A percentile compares a stretch with the other conserved stretches of the same genome.
Conservation (phyloP, 768 basidiomycete species). For the Pluteus cervinus region DNA sequence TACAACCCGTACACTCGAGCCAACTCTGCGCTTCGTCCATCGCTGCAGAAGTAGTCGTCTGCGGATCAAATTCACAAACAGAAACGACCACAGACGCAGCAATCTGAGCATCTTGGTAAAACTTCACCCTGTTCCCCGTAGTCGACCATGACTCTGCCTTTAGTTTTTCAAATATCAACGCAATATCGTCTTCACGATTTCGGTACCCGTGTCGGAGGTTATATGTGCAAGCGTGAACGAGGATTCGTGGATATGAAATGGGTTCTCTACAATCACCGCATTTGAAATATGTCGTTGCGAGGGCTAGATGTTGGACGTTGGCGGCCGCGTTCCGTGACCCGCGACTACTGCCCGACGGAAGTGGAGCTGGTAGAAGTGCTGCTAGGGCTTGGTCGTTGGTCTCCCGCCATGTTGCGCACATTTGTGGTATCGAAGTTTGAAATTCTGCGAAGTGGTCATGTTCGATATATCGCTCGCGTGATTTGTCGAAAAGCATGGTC, state of each 20-base stretch:
- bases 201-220: no score
- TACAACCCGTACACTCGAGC: no score
- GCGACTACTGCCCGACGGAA: no score
- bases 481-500: conserved; percentile 15
- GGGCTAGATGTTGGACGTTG: conserved; percentile 9
- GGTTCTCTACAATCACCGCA: conserved; percentile 18
- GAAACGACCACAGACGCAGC: no score
- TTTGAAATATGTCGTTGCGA: conserved; percentile 19
- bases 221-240: conserved; percentile 19
- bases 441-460: conserved; percentile 14
- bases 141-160: no score
- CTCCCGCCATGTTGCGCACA: conserved; percentile 15
- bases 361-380: conserved; percentile 15
- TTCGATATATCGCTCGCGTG: conserved; percentile 10
- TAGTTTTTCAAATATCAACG: no score
- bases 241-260: conserved; percentile 18
- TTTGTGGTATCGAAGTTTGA: conserved; percentile 9
- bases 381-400: conserved; percentile 12
- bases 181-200: no score
- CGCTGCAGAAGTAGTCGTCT: no score
- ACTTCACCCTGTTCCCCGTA: no score
- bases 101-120: no score
- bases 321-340: conserved; percentile 1
- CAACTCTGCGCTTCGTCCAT: no score
- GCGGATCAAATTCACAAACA: no score